Evolutionary conservation across 2,329 filamentous ascomycete genomes (phyloP).

Genomic region (Colletotrichum costaricense): DNA sequence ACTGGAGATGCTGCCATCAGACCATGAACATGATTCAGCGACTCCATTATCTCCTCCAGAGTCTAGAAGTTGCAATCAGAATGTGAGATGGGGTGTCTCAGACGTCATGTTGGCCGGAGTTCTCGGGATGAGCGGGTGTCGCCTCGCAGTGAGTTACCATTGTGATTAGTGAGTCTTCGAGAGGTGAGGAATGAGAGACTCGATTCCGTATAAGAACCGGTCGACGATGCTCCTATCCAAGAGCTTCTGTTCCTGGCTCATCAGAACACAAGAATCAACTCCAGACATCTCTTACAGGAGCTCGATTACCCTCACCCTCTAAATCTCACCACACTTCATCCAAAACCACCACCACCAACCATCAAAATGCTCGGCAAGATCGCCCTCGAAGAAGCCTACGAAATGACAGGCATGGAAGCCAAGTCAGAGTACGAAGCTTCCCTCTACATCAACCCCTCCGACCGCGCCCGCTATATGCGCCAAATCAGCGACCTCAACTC

Average conservation of each 20-base stretch:
- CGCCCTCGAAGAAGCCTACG: conserved; percentile 71
- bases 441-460: conserved; percentile 62
- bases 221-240: background rate
- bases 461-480: conserved; percentile 66
- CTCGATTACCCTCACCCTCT: background rate
- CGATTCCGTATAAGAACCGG: background rate
- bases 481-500: conserved; percentile 61
- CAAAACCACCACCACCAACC: background rate
- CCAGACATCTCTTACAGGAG: background rate
- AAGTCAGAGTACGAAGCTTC: conserved; percentile 71
- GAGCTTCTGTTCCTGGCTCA: background rate
- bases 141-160: background rate
- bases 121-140: background rate
- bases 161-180: background rate
- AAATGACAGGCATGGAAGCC: conserved; percentile 67
- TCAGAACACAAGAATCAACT: background rate
- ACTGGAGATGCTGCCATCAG: conserved; percentile 14
- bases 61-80: background rate
- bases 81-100: background rate
- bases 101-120: conserved; percentile 4
- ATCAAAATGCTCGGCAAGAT: conserved; percentile 68
- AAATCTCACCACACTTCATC: background rate
- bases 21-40: background rate
- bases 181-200: background rate
- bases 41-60: conserved; percentile 4